Base-by-base conservation (phyloP, 345 rosid genomes). In the Melastoma malabathricum region DNA sequence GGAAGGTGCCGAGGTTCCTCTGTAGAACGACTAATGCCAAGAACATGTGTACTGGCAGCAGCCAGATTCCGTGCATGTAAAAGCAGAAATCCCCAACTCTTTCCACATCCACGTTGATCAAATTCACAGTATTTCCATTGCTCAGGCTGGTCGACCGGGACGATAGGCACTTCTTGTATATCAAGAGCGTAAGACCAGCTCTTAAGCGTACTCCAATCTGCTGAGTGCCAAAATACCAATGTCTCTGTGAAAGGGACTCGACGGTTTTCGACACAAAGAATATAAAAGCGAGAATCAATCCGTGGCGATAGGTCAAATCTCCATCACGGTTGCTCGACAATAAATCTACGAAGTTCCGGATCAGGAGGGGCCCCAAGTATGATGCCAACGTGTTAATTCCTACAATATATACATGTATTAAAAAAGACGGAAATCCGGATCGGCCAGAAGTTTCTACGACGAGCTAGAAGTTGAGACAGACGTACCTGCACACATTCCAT, bases 221-320 rank as follows among this genome's bases (percentile, higher is more conserved):
- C 54, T 76, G 81, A 48, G 93, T 76, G 34, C 85, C 88, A 18
- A 84, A 84, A 51, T 81, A 81, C 85, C 84, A 81, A 34, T 75
- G 81, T 27, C 84, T 44, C 58, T 81, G 85, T 41, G 78, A 70
- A 51, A 81, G 53, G 7, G 83, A 78, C 59, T 83, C 93, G 5
- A 69, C 64, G 17, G 74, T 81, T 72, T 84, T 84, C 2, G 93
- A 60, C 20, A 75, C 13, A 65, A 84, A 74, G 68, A 84, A 76
- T 59, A 76, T 55, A 27, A 61, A 65, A 0, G 85, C 78, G 18
- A 84, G 81, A 63, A 72, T 15, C 61, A 80, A 6, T 10, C 85
- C 93, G 18, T 72, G 50, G 13, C 4, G 52, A 50, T 66, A 58
- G 62, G 73, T 67, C 39, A 69, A 64, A 48, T 47, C 51, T 22